Base-by-base conservation (phyloP, 176 grass and related monocot genomes). In the Chloris gayana region DNA sequence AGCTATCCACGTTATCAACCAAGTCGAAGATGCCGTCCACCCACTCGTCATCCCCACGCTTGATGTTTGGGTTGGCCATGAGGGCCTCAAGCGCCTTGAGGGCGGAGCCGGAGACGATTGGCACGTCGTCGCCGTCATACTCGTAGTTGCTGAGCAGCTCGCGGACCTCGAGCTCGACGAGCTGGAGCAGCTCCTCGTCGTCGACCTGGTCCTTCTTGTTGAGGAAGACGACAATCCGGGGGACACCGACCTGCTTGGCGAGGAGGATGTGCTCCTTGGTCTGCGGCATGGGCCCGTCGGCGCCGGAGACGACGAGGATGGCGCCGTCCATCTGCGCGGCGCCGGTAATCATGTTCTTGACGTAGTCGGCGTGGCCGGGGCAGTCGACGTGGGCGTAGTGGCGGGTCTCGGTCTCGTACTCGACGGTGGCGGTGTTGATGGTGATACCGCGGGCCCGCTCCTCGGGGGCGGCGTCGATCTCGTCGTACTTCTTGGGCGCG, bases 181-280 rank as follows among this genome's bases (percentile, higher is more conserved):
- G 92, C 81, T 98, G 78, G 47, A 98, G 92, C 64, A 98, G 88
- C 90, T 98, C 95, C 81, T 98, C 95, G 68, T 95, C 95, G 46
- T 98, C 95, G 66, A 98, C 95, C 86, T 95, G 90, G 82, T 98
- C 95, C 87, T 98, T 93, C 88, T 98, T 98, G 92, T 98, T 98
- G 77, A 98, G 90, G 84, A 98, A 98, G 22, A 93, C 95, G 3
- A 98, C 95, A 74, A 98, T 95, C 42, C 68, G 91, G 78, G 95
- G 92, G 17, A 98, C 95, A 24, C 92, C 92, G 68, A 98, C 95
- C 88, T 98, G 95, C 95, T 98, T 98, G 73, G 95, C 95, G 64
- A 98, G 90, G 47, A 98, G 95, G 85, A 95, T 93, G 88, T 98
- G 95, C 90, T 98, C 95, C 84, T 98, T 98, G 62, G 92, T 98